Evolutionary conservation across 345 rosid species (phyloP), one percentile per base, ranked within the genome.

Genomic region (Acer negundo): DNA sequence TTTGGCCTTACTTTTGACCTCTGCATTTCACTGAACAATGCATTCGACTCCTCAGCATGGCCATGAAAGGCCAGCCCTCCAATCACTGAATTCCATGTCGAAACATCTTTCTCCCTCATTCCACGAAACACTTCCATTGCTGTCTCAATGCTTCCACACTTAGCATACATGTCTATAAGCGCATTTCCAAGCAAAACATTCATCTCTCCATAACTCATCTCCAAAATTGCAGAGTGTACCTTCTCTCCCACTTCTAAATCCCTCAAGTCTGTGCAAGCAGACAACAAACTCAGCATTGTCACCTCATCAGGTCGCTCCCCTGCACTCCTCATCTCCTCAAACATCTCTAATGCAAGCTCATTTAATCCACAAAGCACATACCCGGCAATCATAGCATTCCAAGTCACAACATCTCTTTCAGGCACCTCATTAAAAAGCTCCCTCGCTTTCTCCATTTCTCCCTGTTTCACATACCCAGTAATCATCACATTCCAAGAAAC

Each of bases 401-500:
- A 92, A 67, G 92, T 87, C 67, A 92, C 92, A 74, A 88, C 92
- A 84, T 90, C 97, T 80, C 81, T 88, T 77, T 77, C 72, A 7
- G 85, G 85, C 79, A 84, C 88, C 69, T 81, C 82, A 81, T 84
- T 80, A 77, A 92, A 92, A 64, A 92, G 93, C 74, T 79, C 80
- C 73, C 88, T 90, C 31, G 94, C 94, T 73, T 38, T 78, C 73
- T 72, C 89, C 85, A 89, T 81, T 81, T 90, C 90, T 80, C 81
- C 87, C 22, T 85, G 79, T 70, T 89, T 92, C 2, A 71, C 75
- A 79, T 89, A 90, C 38, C 86, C 91, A 40, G 94, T 86, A 81
- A 92, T 86, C 89, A 92, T 92, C 84, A 90, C 97, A 81, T 90
- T 90, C 94, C 97, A 92, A 70, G 97, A 90, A 67, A 92, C 89